Conservation (phyloP, 179 eudicot genomes). For the Patellifolia procumbens region DNA sequence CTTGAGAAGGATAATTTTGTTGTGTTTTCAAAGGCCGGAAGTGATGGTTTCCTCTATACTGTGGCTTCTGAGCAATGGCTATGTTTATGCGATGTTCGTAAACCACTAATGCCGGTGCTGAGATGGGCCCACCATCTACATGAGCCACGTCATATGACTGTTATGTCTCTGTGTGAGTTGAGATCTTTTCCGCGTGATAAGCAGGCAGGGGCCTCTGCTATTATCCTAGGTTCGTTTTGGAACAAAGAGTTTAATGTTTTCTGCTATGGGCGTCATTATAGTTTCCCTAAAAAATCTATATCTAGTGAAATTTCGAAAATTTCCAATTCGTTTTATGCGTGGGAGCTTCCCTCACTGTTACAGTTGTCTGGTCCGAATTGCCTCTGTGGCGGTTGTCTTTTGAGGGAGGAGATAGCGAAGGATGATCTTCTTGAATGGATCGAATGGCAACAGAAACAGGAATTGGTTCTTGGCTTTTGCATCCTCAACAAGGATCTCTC, state of each 20-base stretch:
- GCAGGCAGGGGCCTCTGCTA: slow-evolving; percentile 50
- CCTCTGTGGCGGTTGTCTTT: slow-evolving; percentile 64
- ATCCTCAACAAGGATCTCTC: slow-evolving; percentile 53
- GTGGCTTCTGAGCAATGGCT: slow-evolving; percentile 56
- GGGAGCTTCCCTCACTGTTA: slow-evolving; percentile 76
- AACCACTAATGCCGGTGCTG: slow-evolving; percentile 60
- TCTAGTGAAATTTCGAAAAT: slow-evolving; percentile 38
- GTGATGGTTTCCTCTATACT: slow-evolving; percentile 50
- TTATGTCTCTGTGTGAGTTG: slow-evolving; percentile 50
- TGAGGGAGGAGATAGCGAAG: slow-evolving; percentile 56
- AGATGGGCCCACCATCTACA: slow-evolving; percentile 67
- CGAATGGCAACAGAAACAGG: slow-evolving; percentile 80
- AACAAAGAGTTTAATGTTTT: slow-evolving; percentile 61
- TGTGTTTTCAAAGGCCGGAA: slow-evolving; percentile 58
- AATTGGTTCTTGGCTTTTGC: slow-evolving; percentile 67
- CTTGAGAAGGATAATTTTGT: slow-evolving; percentile 47
- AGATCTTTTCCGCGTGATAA: slow-evolving; percentile 48
- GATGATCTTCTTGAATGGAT: slow-evolving; percentile 69
- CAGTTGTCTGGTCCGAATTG: slow-evolving; percentile 52
- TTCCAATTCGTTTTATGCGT: slow-evolving; percentile 54
- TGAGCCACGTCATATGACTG: slow-evolving; percentile 51
- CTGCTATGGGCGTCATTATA: slow-evolving; percentile 58
- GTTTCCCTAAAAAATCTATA: slow-evolving; percentile 26
- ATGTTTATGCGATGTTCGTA: slow-evolving; percentile 71
- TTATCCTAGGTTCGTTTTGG: slow-evolving; percentile 88